Base-by-base conservation (phyloP, 2,329 filamentous ascomycete genomes). In the Massarina eburnea region DNA sequence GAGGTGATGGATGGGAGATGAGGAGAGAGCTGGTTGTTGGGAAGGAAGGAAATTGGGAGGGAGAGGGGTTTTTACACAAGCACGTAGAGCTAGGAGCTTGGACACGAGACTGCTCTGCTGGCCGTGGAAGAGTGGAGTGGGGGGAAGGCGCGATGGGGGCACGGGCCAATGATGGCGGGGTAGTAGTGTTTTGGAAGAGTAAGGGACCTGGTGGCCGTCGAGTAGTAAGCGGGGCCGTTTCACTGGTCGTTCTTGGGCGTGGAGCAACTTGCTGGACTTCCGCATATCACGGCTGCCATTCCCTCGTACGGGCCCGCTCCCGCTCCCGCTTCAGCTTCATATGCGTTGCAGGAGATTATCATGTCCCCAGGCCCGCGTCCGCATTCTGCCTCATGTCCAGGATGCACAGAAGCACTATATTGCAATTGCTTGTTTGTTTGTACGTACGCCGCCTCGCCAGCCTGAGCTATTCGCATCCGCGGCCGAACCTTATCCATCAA, bases 61-160 rank as follows among this genome's bases (percentile, higher is more conserved):
- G 22, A 24, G 30, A 29, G 21, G 45, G 50, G 39, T 30, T 43
- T 48, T 46, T 49, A 49, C 52, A 49, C 29, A 46, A 51, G 43
- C 36, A 46, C 54, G 50, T 54, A 55, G 50, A 32, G 30, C 45
- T 55, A 60, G 51, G 52, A 56, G 58, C 59, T 58, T 56, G 49
- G 53, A 59, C 61, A 64, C 58, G 57, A 54, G 58, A 57, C 48
- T 52, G 45, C 43, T 53, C 51, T 55, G 59, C 59, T 62, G 57
- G 59, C 39, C 51, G 47, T 40, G 44, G 39, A 5, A 17, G n/a
- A 9, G 40, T 47, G 36, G 48, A 48, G 50, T 50, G 47, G 51
- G 53, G 60, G 52, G 39, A 61, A 55, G 55, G 52, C 18, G 36
- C 32, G 26, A 27, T 46, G 51, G 32, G 46, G 41, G 55, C 59